These are phyloP conservation scores for Kodamaea kakaduensis DNA, from an alignment of 805 yeast genomes.

Conservation along the genomic window DNA sequence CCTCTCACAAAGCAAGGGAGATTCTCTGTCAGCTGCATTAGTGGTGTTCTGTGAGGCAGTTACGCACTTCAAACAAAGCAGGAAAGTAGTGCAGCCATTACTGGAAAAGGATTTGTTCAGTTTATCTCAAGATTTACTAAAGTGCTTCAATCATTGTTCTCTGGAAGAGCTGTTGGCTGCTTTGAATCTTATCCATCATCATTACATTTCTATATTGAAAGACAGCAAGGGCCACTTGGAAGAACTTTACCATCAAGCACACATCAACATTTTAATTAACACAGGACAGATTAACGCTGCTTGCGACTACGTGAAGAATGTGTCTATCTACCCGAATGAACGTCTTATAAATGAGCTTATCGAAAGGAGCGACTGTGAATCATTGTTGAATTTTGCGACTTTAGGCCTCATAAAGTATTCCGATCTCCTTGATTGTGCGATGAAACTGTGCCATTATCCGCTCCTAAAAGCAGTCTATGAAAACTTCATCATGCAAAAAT, in stretches of 20 bases:
- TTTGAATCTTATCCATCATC: slow-evolving; percentile 22
- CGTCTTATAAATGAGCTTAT: slow-evolving; percentile 7
- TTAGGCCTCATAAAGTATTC: slow-evolving; percentile 10
- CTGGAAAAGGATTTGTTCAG: slow-evolving; percentile 7
- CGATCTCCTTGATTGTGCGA: slow-evolving; percentile 13
- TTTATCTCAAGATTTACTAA: slow-evolving; percentile 6
- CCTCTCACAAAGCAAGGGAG: background rate
- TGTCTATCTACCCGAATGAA: slow-evolving; percentile 3
- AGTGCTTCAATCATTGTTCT: slow-evolving; percentile 12
- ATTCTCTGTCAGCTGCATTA: slow-evolving; percentile 10
- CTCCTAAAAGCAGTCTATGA: slow-evolving; percentile 27
- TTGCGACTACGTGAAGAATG: slow-evolving; percentile 12
- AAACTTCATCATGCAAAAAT: slow-evolving; percentile 27
- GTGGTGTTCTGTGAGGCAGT: slow-evolving; percentile 8
- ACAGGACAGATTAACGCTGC: slow-evolving; percentile 24
- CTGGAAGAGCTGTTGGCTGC: slow-evolving; percentile 3
- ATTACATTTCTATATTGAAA: slow-evolving; percentile 9
- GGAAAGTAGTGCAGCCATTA: slow-evolving; percentile 9
- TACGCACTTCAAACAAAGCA: slow-evolving; percentile 9
- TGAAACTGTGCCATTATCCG: slow-evolving; percentile 23
- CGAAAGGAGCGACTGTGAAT: slow-evolving; percentile 20
- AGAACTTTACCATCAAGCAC: slow-evolving; percentile 20
- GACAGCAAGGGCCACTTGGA: slow-evolving; percentile 11
- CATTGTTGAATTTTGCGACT: background rate
- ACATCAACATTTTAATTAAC: slow-evolving; percentile 21